Conservation (phyloP, 768 basidiomycete genomes). For the Mycena kentingensis region DNA sequence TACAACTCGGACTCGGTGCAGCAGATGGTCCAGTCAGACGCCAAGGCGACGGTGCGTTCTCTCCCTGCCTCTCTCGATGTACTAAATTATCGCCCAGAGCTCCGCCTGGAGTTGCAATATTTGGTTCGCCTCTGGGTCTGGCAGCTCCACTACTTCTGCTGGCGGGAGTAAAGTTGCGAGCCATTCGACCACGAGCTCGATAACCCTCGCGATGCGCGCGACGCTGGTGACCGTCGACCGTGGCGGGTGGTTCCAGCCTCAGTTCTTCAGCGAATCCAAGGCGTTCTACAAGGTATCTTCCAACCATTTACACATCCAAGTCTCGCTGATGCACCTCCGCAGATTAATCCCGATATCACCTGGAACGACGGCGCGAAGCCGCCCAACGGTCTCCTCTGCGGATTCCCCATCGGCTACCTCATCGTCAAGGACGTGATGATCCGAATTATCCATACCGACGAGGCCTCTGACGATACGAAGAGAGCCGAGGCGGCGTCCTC, state of each 20-base stretch:
- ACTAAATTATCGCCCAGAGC: not conserved
- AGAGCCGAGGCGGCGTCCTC: not conserved
- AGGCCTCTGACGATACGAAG: not conserved
- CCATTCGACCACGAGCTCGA: not conserved
- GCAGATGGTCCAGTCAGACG: not conserved
- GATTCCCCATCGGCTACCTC: conserved; percentile 12
- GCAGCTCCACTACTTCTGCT: not conserved
- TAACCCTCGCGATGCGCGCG: conserved; percentile 19
- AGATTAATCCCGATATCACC: conserved; percentile 14
- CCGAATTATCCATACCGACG: conserved; percentile 1
- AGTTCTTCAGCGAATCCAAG: conserved; percentile 24
- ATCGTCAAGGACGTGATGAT: conserved; percentile 14
- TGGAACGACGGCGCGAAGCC: conserved; percentile 6
- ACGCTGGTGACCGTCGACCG: conserved; percentile 27
- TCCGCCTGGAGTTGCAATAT: conserved; percentile 3
- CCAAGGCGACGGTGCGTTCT: not conserved
- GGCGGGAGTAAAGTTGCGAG: not conserved
- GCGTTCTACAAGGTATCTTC: conserved; percentile 18
- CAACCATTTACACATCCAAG: not conserved
- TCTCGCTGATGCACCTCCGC: not conserved
- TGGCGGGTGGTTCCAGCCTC: conserved; percentile 27
- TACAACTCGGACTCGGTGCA: not conserved
- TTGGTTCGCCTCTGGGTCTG: conserved; percentile 11
- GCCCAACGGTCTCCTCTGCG: conserved; percentile 2
- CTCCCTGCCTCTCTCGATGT: not conserved